Conservation (phyloP, 2,329 filamentous ascomycete genomes). For the Aureobasidium sp. region DNA sequence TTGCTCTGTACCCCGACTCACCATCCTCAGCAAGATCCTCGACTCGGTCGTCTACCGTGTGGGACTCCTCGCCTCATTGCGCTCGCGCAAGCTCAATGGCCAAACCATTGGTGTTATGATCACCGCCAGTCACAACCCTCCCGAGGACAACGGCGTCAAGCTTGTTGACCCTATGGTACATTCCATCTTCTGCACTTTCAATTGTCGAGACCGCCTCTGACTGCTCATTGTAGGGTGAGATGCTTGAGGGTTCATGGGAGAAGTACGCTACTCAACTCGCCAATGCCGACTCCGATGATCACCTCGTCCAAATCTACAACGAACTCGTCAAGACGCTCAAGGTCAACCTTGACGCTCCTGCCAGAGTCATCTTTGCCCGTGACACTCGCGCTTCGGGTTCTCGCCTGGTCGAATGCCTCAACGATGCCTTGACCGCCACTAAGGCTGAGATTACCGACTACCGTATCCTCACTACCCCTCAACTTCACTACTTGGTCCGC, state of each 20-base stretch:
- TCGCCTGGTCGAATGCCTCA: constrained; percentile 69
- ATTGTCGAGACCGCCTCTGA: constrained; percentile 19
- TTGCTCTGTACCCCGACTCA: neutral
- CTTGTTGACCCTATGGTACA: constrained; percentile 83
- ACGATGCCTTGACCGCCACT: constrained; percentile 70
- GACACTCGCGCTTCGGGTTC: constrained; percentile 92
- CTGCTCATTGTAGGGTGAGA: constrained; percentile 59
- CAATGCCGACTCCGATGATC: constrained; percentile 70
- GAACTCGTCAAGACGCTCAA: constrained; percentile 67
- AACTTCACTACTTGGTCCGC: constrained; percentile 92
- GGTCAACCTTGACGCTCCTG: constrained; percentile 62
- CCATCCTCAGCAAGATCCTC: constrained; percentile 57
- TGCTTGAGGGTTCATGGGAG: constrained; percentile 94
- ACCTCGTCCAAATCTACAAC: constrained; percentile 68
- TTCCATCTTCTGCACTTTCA: neutral
- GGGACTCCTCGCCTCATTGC: constrained; percentile 77
- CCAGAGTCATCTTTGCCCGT: constrained; percentile 79
- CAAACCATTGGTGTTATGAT: constrained; percentile 96
- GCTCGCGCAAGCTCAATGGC: constrained; percentile 81
- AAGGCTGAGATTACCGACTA: constrained; percentile 71
- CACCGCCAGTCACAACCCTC: constrained; percentile 87
- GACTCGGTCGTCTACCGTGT: constrained; percentile 90
- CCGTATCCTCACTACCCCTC: constrained; percentile 91
- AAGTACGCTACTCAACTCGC: constrained; percentile 78
- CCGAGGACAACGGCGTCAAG: constrained; percentile 87